Percentiles rank a stretch among this genome's conserved stretches.
Evolutionary conservation across 306 rosid genomes (phyloP).

Genomic region (Cucumis cinereus): DNA sequence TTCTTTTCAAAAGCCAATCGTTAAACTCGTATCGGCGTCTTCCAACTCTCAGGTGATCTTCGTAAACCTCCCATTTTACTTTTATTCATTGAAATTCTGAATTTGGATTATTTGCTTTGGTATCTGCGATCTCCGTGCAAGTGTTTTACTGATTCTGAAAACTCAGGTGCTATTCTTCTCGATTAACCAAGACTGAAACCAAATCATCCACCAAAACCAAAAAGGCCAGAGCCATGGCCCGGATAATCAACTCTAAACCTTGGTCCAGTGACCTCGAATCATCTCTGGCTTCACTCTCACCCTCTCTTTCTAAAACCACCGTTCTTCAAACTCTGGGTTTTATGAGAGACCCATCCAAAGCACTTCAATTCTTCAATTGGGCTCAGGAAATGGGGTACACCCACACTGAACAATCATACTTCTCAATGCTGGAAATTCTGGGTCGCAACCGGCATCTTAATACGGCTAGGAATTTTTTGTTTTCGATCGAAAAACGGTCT

Average conservation of each 20-base stretch:
- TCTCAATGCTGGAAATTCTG: constrained; percentile 41
- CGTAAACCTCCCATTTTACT: background rate
- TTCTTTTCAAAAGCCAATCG: constrained; percentile 10
- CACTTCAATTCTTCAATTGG: constrained; percentile 58
- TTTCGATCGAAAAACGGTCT: constrained; percentile 54
- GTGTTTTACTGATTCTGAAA: background rate
- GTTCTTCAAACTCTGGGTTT: constrained; percentile 50
- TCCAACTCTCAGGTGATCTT: constrained; percentile 22
- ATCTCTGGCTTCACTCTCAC: constrained; percentile 31
- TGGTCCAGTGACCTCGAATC: constrained; percentile 34
- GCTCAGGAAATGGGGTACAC: constrained; percentile 38
- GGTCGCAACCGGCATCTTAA: constrained; percentile 51
- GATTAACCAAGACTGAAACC: constrained; percentile 17
- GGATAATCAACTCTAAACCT: constrained; percentile 36
- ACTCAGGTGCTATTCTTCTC: constrained; percentile 30
- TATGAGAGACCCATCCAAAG: constrained; percentile 32
- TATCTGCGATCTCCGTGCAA: background rate
- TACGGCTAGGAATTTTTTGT: constrained; percentile 55
- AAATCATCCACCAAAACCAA: constrained; percentile 27
- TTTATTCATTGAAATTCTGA: background rate
- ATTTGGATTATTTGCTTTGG: background rate
- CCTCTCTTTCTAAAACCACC: constrained; percentile 43
- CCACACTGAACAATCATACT: constrained; percentile 44
- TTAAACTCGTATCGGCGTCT: background rate
- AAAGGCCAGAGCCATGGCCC: constrained; percentile 36